Evolutionary conservation across 2,329 filamentous ascomycete species (phyloP), one percentile per base, ranked within the genome.

Genomic region (Epichloe coenophiala): DNA sequence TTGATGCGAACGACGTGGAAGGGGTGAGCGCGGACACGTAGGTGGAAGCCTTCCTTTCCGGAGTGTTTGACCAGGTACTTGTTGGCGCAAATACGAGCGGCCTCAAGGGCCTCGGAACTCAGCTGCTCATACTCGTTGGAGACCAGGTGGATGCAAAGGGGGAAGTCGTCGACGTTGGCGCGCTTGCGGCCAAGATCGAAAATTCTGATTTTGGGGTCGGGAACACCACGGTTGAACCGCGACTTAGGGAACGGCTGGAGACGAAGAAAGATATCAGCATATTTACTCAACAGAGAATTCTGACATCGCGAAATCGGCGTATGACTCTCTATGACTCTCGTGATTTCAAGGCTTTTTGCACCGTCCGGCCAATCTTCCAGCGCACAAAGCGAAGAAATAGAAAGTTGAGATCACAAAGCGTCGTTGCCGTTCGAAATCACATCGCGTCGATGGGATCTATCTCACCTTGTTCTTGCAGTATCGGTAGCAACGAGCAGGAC

Each of bases 381-480:
- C 47, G 40, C 39, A 27, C 43, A 3, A 45, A 6, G 7, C n/a
- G 13, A 3, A 9, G 15, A 1, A 19, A 5, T 21, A 11, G 21
- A 19, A n/a, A 38, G 19, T 49, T 43, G 39, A 37, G 38, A 44
- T 23, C 27, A 42, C 6, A 11, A 9, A 23, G 5, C 19, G 9
- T 23, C 13, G 43, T 33, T n/a, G 31, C 27, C 9, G 46, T 36
- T 31, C n/a, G 17, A 23, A n/a, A 13, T 43, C 33, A 33, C 42
- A 37, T 13, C 54, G 45, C 48, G 53, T 49, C 50, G 52, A 31
- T 48, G 52, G 44, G 49, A 48, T 48, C 48, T 42, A 47, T 74
- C 85, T 76, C 72, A 95, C 89, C 89, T 96, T 96, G 86, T 97
- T 98, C 88, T 98, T 98, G 90, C 93, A 98, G 87, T 98, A 98